A percentile compares a stretch with the other conserved stretches of the same genome.
Evolutionary conservation across 768 basidiomycete species (phyloP).

Genomic region (Gelatoporia subvermispora): DNA sequence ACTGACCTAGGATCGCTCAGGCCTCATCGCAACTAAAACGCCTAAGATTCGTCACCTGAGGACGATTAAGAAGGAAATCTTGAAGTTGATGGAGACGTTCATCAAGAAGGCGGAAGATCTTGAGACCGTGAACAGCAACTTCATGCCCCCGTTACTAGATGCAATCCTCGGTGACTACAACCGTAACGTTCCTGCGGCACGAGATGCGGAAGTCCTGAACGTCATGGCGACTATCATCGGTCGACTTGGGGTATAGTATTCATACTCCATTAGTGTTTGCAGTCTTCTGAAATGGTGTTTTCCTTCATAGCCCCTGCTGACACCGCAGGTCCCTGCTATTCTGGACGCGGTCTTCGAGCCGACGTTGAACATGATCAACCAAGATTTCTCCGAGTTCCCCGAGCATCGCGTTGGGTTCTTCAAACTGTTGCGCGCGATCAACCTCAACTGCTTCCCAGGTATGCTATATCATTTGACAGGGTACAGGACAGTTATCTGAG

Average conservation of each 20-base stretch:
- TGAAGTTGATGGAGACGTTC: constrained; percentile 97
- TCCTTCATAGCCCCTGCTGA: constrained; percentile 63
- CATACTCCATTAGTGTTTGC: neutral
- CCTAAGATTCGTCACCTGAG: constrained; percentile 91
- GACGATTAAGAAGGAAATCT: constrained; percentile 97
- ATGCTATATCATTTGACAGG: constrained; percentile 15
- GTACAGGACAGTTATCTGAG: neutral
- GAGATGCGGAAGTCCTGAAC: constrained; percentile 96
- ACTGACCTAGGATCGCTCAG: constrained; percentile 33
- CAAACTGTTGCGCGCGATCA: constrained; percentile 89
- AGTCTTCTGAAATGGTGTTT: constrained; percentile 4
- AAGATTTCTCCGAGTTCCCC: constrained; percentile 98
- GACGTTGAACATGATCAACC: constrained; percentile 97
- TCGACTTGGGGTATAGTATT: constrained; percentile 74
- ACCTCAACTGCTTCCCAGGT: constrained; percentile 95
- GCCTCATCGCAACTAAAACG: constrained; percentile 90
- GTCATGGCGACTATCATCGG: constrained; percentile 93
- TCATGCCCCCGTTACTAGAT: constrained; percentile 93
- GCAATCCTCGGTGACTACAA: constrained; percentile 98
- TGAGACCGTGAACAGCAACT: constrained; percentile 84
- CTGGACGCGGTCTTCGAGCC: constrained; percentile 97
- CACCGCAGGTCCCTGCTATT: constrained; percentile 90
- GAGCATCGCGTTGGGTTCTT: constrained; percentile 98
- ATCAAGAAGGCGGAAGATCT: constrained; percentile 96
- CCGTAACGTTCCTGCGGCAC: constrained; percentile 86